These are phyloP conservation scores for Ogataea ganodermae DNA, from an alignment of 805 yeast species.

Conservation along the genomic window DNA sequence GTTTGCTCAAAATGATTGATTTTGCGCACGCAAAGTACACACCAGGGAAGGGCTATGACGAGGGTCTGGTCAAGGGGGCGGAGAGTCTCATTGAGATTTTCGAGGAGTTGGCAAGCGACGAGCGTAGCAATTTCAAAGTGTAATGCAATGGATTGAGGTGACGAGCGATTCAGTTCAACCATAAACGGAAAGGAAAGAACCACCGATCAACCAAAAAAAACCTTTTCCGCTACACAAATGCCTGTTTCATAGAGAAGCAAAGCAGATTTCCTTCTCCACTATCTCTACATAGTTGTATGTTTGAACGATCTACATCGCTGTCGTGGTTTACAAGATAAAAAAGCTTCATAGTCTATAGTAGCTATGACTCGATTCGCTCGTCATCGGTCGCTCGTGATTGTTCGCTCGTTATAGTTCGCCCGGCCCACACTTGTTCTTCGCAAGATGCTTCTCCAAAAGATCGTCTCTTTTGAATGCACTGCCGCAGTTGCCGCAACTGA, in stretches of 20 bases:
- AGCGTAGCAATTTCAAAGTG: background rate
- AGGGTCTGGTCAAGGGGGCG: slow-evolving; percentile 68
- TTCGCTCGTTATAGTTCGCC: background rate
- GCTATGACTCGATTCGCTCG: background rate
- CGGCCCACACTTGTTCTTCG: slow-evolving; percentile 16
- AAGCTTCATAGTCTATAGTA: no score
- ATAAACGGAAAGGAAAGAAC: no score
- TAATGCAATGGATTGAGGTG: no score
- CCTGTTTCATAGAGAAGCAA: no score
- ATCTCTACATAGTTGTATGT: no score
- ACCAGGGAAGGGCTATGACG: slow-evolving; percentile 70
- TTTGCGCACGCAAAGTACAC: slow-evolving; percentile 81
- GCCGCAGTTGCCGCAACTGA: slow-evolving; percentile 20
- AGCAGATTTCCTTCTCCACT: no score
- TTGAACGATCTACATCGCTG: no score
- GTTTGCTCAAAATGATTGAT: slow-evolving; percentile 73
- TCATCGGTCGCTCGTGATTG: background rate
- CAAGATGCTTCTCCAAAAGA: slow-evolving; percentile 21
- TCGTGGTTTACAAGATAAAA: no score
- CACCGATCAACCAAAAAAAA: no score
- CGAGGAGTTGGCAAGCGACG: slow-evolving; percentile 24
- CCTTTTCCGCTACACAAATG: no score
- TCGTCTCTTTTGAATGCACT: slow-evolving; percentile 23
- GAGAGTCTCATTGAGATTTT: slow-evolving; percentile 56
- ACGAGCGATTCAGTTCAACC: no score